Base-by-base conservation (phyloP, 768 basidiomycete species). In the Mycena haematopus region DNA sequence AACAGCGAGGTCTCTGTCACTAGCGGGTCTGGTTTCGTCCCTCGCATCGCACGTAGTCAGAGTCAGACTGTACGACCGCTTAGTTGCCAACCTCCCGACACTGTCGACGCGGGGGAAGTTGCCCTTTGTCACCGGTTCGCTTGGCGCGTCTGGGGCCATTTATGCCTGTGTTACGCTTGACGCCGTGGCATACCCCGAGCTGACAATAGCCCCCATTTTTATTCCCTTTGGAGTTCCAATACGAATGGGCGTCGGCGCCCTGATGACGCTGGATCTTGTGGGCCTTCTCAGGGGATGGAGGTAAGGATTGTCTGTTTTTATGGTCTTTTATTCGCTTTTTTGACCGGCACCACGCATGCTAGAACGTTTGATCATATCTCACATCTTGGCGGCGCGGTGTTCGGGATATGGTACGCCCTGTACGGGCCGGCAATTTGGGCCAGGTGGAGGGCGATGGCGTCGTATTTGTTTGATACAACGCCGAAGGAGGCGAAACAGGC, bases 81-180 rank as follows among this genome's bases (percentile, higher is more conserved):
- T 69, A 4, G 60, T 71, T 6, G 52, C 54, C 2, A 61, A 47
- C 0, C 63, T 70, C n/a, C 51, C 71, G 22, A 50, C 56, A 45
- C 17, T 56, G 22, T 62, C 55, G 2, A 36, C 58, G 13, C 44
- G 71, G 6, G 68, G 69, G 0, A 56, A 45, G 17, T 40, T 49
- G 2, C 22, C 64, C 4, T 36, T 44, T 31, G 68, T 68, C 60
- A 79, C 86, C 15, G 56, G 83, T n/a, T 84, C 82, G 0, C 73
- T 88, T 13, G 88, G 88, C 17, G 82, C 85, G 0, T 87, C 86
- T 0, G 88, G 88, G 7, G 88, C 88, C 2, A 83, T 90, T 29
- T 88, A 87, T 65, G 80, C 82, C 14, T 75, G 81, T 5, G 74
- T 89, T 63, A 79, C 82, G 1, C 52, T 88, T 55, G 82, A 82